Evolutionary conservation across 306 rosid species (phyloP), one percentile per base, ranked within the genome.

Genomic region (Mimosa pudica): DNA sequence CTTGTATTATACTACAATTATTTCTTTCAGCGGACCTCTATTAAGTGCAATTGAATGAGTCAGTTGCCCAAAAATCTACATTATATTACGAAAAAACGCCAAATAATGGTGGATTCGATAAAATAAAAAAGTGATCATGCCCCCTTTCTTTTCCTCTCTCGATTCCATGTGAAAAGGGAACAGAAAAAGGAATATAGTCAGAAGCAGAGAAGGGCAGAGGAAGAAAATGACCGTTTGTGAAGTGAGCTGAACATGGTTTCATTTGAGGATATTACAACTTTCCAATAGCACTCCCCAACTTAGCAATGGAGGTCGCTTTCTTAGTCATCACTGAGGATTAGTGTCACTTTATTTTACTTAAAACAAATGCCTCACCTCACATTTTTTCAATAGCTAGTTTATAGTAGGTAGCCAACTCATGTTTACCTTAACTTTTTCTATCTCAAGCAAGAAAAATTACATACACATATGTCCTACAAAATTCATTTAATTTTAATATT

Each of bases 141-240:
- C 42, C 42, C 42, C 5, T 38, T 5, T 38, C 30, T 24, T 24
- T 24, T 24, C 30, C 42, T 38, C 42, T 38, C 42, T 38, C 3
- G 42, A 38, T 38, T 38, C 42, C 42, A 38, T 38, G 42, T 38
- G 4, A 61, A 1, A 62, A 11, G 68, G 8, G 68, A 5, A 80
- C 36, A 30, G 45, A 66, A 73, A 38, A 75, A 61, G 49, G n/a
- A 55, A 52, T 81, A 82, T n/a, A n/a, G 44, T 49, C 75, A 10
- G 30, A 11, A 49, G 73, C 60, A 36, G 80, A 73, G 49, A 46
- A 54, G 18, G 72, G 58, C 69, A 55, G 30, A 55, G 30, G 18
- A 79, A 14, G 61, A 71, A 80, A 84, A 44, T 32, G 76, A 72
- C 73, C 79, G 44, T 3, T 20, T 58, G 8, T 51, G 54, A 49